Base-by-base conservation (phyloP, 345 rosid genomes). In the Brassica juncea region DNA sequence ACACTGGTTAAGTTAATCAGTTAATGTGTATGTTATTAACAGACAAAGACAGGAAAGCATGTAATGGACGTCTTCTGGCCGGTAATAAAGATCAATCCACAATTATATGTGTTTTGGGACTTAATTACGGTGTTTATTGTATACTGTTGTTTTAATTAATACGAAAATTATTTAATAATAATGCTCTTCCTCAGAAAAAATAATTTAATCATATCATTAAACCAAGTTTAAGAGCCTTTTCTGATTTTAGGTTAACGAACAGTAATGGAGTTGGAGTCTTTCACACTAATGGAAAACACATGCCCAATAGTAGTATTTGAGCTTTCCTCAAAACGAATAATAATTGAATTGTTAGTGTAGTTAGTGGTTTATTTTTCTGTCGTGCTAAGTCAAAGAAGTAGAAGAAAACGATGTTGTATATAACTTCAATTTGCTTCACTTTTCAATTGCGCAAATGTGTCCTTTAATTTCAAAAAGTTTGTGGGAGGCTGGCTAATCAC, bases 31-130 rank as follows among this genome's bases (percentile, higher is more conserved):
- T 54, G 15, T 32, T 12, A 23, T 70, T 2, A 71, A 25, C 66
- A 70, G 39, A 71, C 32, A 63, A 49, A 71, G 71, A 70, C 76
- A 77, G n/a, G 39, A 77, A 77, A 77, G 58, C 75, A 77, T 77
- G 76, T 27, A 28, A 70, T 65, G 71, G 75, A 77, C 75, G 81
- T 52, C 34, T 63, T 63, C 65, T 2, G 58, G 75, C 0, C 30
- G 30, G 69, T 62, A 23, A 68, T 31, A 68, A 44, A 31, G 37
- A 68, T 60, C 69, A 35, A 61, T 62, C 30, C 52, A 28, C 44
- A 76, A 58, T 62, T 70, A n/a, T 70, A n/a, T n/a, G 10, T 34
- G 19, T 69, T 19, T 31, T 60, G 8, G 57, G 57, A 62, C 65
- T 70, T 49, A 61, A 47, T 31, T 8, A 31, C 54, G 55, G 69